A percentile compares a stretch with the other conserved stretches of the same genome.
Evolutionary conservation across 2,329 filamentous ascomycete genomes (phyloP).

Genomic region (Neocucurbitaria cava): DNA sequence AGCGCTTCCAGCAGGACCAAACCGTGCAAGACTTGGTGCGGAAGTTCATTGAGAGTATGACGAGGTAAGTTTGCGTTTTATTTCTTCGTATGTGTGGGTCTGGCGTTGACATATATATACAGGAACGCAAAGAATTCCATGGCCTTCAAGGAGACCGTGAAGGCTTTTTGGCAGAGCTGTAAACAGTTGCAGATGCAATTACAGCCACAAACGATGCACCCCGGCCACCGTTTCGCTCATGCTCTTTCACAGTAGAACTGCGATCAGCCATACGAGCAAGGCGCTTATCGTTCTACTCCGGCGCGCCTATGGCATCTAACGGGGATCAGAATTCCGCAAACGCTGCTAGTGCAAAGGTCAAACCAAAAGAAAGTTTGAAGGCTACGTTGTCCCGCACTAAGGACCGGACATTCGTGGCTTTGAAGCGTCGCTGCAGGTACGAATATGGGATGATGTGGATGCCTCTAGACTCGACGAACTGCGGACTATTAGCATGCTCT

Average conservation of each 20-base stretch:
- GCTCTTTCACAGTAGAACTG: constrained; percentile 4
- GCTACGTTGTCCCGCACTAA: constrained; percentile 65
- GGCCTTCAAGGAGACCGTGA: constrained; percentile 46
- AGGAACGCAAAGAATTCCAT: constrained; percentile 43
- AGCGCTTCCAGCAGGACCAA: constrained; percentile 37
- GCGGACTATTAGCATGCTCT: constrained; percentile 24
- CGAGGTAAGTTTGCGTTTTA: constrained; percentile 28
- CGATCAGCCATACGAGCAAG: neutral
- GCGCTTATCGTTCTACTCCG: neutral
- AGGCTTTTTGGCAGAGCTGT: constrained; percentile 46
- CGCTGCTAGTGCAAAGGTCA: constrained; percentile 74
- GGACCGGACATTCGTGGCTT: constrained; percentile 57
- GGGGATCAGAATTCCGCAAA: constrained; percentile 62
- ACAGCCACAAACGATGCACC: constrained; percentile 39
- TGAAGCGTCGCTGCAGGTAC: constrained; percentile 59
- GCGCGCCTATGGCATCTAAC: neutral
- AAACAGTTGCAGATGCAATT: constrained; percentile 47
- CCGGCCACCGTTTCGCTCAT: constrained; percentile 31
- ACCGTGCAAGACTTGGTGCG: constrained; percentile 38
- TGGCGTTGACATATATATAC: constrained; percentile 35
- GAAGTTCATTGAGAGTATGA: constrained; percentile 44
- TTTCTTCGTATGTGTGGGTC: neutral
- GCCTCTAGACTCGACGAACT: constrained; percentile 60
- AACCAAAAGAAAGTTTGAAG: constrained; percentile 74
- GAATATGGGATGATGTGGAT: constrained; percentile 59